Base-by-base conservation (phyloP, 2,329 filamentous ascomycete genomes). In the Sodiomyces alkalinus region DNA sequence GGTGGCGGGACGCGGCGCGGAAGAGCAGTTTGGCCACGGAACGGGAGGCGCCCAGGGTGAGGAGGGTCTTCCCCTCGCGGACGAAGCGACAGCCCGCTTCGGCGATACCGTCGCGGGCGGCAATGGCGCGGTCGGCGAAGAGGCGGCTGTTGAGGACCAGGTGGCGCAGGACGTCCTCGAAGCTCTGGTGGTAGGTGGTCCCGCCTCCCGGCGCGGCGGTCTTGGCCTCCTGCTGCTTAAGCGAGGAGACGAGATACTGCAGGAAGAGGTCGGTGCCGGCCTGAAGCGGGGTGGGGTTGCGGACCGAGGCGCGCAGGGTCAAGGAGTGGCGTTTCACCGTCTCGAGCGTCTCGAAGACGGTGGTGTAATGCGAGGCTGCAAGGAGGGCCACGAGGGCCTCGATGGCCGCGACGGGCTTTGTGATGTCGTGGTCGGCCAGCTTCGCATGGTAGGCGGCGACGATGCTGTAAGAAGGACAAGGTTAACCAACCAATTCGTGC, bases 191-290 rank as follows among this genome's bases (percentile, higher is more conserved):
- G 38, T 41, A 31, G 38, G 41, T 29, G 22, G 39, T 39, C 33
- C 40, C 38, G 29, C 40, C 27, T 38, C 28, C 26, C 26, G 34
- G 35, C 6, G 33, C 34, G 26, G 37, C 30, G 22, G 37, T 37
- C 42, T 44, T 49, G 26, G 47, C 46, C 28, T 57, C 55, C 39
- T 64, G 62, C 56, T 66, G 60, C 55, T 67, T 68, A 48, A 77
- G 62, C 38, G 66, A 83, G 32, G 75, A 74, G 44, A 93, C 78
- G 41, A 98, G 72, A 55, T 92, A 96, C 49, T 87, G 79, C 51
- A 90, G 80, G 62, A 98, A 96, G 33, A 96, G 73, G 51, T 94
- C 86, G 34, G 86, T 93, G 44, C 90, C 90, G 31, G 92, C 90
- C 27, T 81, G 85, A 11, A 96, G 72, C 4, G 86, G 87, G 32